Evolutionary conservation across 2,329 filamentous ascomycete species (phyloP).

Genomic region (Fusarium anthophilum): DNA sequence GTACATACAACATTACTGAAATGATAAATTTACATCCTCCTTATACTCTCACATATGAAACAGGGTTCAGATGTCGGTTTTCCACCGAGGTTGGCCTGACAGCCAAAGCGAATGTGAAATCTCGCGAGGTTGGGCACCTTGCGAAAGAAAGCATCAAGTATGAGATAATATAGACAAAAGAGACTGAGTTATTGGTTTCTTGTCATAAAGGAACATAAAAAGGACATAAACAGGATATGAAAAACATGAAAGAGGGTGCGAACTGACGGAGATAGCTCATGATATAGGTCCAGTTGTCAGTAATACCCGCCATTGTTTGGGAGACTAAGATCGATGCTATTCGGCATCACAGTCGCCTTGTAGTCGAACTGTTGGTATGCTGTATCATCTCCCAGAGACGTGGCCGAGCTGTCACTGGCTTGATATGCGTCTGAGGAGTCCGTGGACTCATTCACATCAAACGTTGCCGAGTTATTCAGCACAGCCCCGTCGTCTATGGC

Average conservation of each 20-base stretch:
- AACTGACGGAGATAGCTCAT: too few species aligned
- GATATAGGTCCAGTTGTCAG: background rate
- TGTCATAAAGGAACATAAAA: background rate
- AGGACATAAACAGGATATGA: too few species aligned
- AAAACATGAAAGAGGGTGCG: background rate
- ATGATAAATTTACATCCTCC: background rate
- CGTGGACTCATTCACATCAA: background rate
- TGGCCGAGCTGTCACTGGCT: slow-evolving; percentile 25
- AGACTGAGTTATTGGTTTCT: background rate
- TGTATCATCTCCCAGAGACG: slow-evolving; percentile 21
- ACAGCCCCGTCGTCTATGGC: background rate
- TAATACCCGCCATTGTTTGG: background rate
- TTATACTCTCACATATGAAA: background rate
- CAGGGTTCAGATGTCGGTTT: background rate
- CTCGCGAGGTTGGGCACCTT: background rate
- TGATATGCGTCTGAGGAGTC: slow-evolving; percentile 24
- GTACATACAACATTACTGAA: background rate
- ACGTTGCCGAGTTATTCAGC: background rate
- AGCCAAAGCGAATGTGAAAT: background rate
- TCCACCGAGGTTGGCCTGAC: too few species aligned
- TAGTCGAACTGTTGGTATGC: slow-evolving; percentile 14
- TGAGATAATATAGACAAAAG: background rate
- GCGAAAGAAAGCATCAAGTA: background rate
- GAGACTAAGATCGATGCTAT: background rate
- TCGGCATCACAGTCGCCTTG: background rate